Base-by-base conservation (phyloP, 2,329 filamentous ascomycete genomes). In the Paraphoma sp. region DNA sequence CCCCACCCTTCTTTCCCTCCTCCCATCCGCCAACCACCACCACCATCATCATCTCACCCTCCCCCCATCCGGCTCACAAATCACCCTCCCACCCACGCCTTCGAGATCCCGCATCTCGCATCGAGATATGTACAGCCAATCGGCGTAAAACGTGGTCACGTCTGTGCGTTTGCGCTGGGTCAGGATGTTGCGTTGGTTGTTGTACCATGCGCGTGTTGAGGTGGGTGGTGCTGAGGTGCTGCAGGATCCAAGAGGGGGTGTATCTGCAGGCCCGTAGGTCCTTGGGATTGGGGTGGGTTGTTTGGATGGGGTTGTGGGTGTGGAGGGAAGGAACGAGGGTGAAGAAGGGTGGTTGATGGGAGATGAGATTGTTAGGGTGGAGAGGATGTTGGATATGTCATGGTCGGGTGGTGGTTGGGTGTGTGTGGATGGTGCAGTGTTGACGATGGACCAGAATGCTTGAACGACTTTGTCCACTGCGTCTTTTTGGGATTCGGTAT, bases 51-150 rank as follows among this genome's bases (percentile, higher is more conserved):
- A 10, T 11, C 14, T 12, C 8, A 36, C 4, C 12, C 38, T 16
- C 18, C n/a, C n/a, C n/a, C 12, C 46, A 28, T 14, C 29, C 6
- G 55, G 59, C 29, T 65, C 54, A 1, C 18, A 23, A 10, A 67
- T 50, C 10, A n/a, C 33, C 7, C 49, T 23, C 11, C 59, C 62
- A 6, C 51, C 48, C 10, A 38, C 41, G 9, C 59, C 59, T 8
- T 58, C 50, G 6, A 45, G 38, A 5, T 60, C 49, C 29, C 43
- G 50, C 6, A 65, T 54, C 48, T 65, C 57, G 38, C 54, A 48
- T n/a, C 65, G 54, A 2, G 51, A 59, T 5, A 65, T 18, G 5
- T 18, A 30, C 10, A 68, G 56, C 54, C 56, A 53, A 10, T 59
- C 51, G 0, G 4, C 40, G 53, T 60, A 59, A 41, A 50, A 68